Evolutionary conservation across 2,329 filamentous ascomycete genomes (phyloP), one percentile per base, ranked within the genome.

Genomic region (Apiospora koreana): DNA sequence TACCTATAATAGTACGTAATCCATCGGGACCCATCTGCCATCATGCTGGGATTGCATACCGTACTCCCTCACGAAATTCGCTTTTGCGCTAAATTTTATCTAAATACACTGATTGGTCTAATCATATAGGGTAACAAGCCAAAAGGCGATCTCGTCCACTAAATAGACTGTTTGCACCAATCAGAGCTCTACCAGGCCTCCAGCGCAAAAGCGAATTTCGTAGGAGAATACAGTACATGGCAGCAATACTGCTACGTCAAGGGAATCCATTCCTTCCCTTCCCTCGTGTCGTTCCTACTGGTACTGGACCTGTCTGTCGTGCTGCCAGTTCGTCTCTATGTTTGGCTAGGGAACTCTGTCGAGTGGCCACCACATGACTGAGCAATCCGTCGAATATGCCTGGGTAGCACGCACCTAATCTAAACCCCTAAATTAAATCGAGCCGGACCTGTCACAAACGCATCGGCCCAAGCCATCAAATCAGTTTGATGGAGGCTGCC

Each of bases 371-470:
- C 54, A 62, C 50, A 58, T 58, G 50, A 58, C 28, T 58, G 50
- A 58, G 50, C 50, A 35, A 58, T 35, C 50, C 50, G 7, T 58
- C 28, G 28, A 58, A 58, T 58, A 58, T 21, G 18, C 50, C 50
- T 35, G 50, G 54, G 54, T 62, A 62, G 54, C 28, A 38, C 38
- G 54, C 54, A 62, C 54, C 54, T 62, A 62, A 62, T 62, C 54
- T 38, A 62, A 62, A 62, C 54, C 54, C 54, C 54, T 62, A 62
- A 62, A 62, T 38, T 62, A 28, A 28, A 62, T 38, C 54, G 31
- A 62, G 54, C 54, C 54, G 54, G 54, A n/a, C 54, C 31, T 62
- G 54, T 62, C 54, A 62, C 54, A 62, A 62, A 38, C 54, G 28
- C 54, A 62, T 62, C 31, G 54, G 54, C 31, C 54, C 21, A 62